These are phyloP conservation scores for Acorus calamus DNA, from an alignment of 106 monocot species.

Conservation along the genomic window DNA sequence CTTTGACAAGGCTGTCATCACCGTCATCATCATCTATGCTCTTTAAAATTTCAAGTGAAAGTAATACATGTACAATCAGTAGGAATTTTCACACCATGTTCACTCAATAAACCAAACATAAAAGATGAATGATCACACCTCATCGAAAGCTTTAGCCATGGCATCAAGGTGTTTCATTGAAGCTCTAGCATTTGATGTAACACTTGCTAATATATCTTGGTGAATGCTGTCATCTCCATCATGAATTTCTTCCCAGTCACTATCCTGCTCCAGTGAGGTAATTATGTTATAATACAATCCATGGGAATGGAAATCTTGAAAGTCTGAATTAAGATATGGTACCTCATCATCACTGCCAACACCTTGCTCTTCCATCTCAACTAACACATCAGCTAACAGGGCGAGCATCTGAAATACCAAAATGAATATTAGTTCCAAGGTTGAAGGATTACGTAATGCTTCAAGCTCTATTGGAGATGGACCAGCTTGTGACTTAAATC, in stretches of 20 bases:
- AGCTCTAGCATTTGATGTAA: conserved; percentile 32
- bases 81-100: too few relatives aligned
- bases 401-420: conserved; percentile 60
- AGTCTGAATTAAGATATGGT: background rate
- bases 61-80: too few relatives aligned
- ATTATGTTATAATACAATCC: background rate
- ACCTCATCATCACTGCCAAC: conserved; percentile 42
- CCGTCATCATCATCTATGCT: conserved; percentile 53
- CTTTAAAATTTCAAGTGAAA: conserved; percentile 12
- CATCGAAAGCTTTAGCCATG: conserved; percentile 66
- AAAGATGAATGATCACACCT: conserved; percentile 24
- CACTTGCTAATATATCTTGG: conserved; percentile 32
- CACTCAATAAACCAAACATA: too few relatives aligned
- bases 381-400: conserved; percentile 53
- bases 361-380: conserved; percentile 78
- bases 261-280: conserved; percentile 36
- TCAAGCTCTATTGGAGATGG: too few relatives aligned
- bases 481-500: too few relatives aligned
- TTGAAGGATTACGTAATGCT: too few relatives aligned
- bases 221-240: conserved; percentile 10
- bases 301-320: background rate
- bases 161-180: conserved; percentile 65
- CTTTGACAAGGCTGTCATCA: conserved; percentile 42
- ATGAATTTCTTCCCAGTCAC: conserved; percentile 70
- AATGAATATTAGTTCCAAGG: too few relatives aligned